A percentile compares a stretch with the other conserved stretches of the same genome.
Evolutionary conservation across 768 basidiomycete species (phyloP).

Genomic region (Pulveroboletus ravenelii): DNA sequence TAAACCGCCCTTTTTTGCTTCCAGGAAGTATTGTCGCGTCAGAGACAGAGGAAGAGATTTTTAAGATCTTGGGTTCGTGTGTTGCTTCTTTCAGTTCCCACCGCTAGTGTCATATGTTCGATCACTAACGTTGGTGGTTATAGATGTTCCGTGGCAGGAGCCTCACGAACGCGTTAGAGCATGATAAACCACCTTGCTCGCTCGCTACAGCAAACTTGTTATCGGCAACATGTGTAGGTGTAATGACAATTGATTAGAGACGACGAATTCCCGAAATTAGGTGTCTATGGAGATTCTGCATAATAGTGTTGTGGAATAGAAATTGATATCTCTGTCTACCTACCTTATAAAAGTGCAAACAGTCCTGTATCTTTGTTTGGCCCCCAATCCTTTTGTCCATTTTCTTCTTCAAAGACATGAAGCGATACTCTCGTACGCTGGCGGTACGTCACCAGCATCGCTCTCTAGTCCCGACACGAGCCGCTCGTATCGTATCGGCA

Average conservation of each 20-base stretch:
- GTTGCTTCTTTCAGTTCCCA: background rate
- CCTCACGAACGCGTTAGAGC: constrained; percentile 67
- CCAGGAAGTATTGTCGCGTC: constrained; percentile 70
- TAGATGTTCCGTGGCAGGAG: constrained; percentile 75
- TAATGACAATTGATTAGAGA: background rate
- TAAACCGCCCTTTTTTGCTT: background rate
- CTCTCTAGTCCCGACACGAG: constrained; percentile 85
- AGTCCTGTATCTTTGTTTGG: too few species aligned
- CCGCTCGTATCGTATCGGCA: constrained; percentile 60
- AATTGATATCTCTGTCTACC: too few species aligned
- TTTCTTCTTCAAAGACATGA: background rate
- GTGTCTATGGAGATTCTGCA: too few species aligned
- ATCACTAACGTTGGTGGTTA: background rate
- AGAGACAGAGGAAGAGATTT: constrained; percentile 84
- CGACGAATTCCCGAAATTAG: too few species aligned
- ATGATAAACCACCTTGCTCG: constrained; percentile 5
- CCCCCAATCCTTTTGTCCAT: too few species aligned
- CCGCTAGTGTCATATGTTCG: background rate
- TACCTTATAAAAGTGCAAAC: too few species aligned
- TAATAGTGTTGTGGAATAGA: too few species aligned
- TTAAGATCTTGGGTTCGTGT: constrained; percentile 55
- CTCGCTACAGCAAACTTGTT: background rate
- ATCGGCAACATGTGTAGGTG: too few species aligned
- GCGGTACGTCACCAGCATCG: constrained; percentile 80
- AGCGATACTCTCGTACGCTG: constrained; percentile 36